Base-by-base conservation (phyloP, 441 rosid species). In the Gossypium schwendimanii region DNA sequence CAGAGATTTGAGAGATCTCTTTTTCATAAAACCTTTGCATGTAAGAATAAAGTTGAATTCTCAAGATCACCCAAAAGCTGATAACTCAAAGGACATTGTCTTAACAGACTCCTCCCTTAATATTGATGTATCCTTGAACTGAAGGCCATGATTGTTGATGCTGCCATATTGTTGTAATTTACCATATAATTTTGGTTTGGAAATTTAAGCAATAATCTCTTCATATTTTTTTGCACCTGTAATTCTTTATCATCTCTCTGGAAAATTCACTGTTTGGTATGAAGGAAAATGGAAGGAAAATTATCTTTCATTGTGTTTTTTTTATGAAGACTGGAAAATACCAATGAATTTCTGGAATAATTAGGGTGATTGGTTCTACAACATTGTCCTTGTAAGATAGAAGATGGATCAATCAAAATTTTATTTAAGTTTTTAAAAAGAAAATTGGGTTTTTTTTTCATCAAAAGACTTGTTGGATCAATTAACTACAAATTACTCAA, bases 41-140 rank as follows among this genome's bases (percentile, higher is more conserved):
- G 87, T 90, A 59, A 87, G 88, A 69, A 80, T 96, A 78, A 85
- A 77, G 59, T 74, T 96, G 3, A 81, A 87, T 71, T 69, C 81
- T 1, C 80, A 24, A 54, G 76, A 84, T 80, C 98, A 91, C 79
- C 96, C 97, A n/a, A 91, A 87, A 82, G 92, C 87, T 2, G 91
- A 88, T 63, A 89, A 87, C 65, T 72, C 81, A 1, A 91, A 86
- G 79, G 90, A 76, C 63, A 80, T 88, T 18, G 74, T 91, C 75
- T 78, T 89, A 76, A 91, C 94, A 0, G 81, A 91, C 26, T 78
- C 91, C 59, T 74, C 87, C 26, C 50, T 85, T 11, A 79, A 84
- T 62, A 85, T 94, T 47, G 57, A 87, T 80, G 87, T 88, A 20
- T 79, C 86, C 18, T 86, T 92, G 12, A 9, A 77, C 88, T 92